Evolutionary conservation across 148 eudicot species (phyloP), one percentile per base, ranked within the genome.

Genomic region (Amaranthus palmeri): DNA sequence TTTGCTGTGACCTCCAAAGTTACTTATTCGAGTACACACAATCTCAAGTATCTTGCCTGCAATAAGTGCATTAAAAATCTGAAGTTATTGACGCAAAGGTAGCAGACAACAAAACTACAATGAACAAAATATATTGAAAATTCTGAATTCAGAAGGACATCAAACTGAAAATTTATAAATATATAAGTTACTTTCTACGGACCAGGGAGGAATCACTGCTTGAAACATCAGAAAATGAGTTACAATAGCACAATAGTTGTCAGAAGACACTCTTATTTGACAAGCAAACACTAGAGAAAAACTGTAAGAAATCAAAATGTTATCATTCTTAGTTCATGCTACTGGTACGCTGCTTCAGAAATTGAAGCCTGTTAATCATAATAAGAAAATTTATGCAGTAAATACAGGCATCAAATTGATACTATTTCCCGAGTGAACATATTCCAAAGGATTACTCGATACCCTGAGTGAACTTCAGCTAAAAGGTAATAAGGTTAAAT

Each of bases 21-120:
- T 93, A 77, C 98, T 93, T 65, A 90, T 90, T 65, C 98, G 96
- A 8, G 87, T 88, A 43, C 93, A 85, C 13, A 96, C 96, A 18
- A 93, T 93, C 85, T 93, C 98, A 60, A 69, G 83, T 68, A 93
- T 90, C 69, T 83, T 83, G 60, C 93, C 98, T 93, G 81, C 77
- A 78, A 81, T 46, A 55, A 47, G 69, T 41, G 73, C 4, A 46
- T 51, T 41, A 7, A 4, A 48, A 48, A 13, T 55, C 4, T 72
- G 14, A 68, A 25, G 1, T 25, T 25, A 25, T 25, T 25, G 73
- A 54, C 40, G 10, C 40, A 68, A 73, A 25, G n/a, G 10, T n/a
- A 49, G 15, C 42, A 15, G 55, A 63, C 15, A 10, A 7, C 25
- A n/a, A 13, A 3, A 49, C 49, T 3, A 9, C 17, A 57, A 13